These are phyloP conservation scores for Microbotryum violaceum DNA, from an alignment of 1,284 basidiomycete species.

Conservation along the genomic window DNA sequence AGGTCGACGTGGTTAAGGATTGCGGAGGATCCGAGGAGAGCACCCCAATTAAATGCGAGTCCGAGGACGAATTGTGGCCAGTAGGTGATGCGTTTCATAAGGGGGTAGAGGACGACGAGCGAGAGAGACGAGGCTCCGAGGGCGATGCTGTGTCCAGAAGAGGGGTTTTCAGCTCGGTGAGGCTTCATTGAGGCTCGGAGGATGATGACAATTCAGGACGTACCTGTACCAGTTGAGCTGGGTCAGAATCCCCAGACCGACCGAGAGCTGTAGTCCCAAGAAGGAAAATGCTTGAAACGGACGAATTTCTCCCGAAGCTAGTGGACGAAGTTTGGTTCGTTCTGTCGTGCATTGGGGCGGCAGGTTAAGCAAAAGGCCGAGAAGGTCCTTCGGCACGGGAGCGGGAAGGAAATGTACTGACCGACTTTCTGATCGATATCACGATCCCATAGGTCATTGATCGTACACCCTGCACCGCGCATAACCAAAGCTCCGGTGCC, in stretches of 20 bases:
- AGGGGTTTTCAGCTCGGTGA: neutral
- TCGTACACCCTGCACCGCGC: slow-evolving; percentile 97
- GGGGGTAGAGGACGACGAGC: slow-evolving; percentile 80
- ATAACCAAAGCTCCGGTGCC: slow-evolving; percentile 86
- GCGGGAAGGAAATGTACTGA: slow-evolving; percentile 45
- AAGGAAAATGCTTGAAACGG: slow-evolving; percentile 70
- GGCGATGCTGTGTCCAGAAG: slow-evolving; percentile 57
- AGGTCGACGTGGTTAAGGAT: slow-evolving; percentile 76
- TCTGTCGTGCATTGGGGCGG: slow-evolving; percentile 47
- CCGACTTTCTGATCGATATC: slow-evolving; percentile 86
- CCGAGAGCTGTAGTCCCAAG: slow-evolving; percentile 71
- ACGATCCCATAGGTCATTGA: slow-evolving; percentile 98
- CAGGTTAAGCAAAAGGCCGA: neutral
- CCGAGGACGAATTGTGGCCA: slow-evolving; percentile 95
- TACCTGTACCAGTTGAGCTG: slow-evolving; percentile 94
- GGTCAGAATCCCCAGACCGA: slow-evolving; percentile 79
- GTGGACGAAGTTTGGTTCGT: slow-evolving; percentile 57
- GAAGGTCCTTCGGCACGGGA: slow-evolving; percentile 1
- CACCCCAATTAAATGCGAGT: slow-evolving; percentile 95
- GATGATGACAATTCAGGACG: slow-evolving; percentile 29
- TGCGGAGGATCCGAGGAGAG: slow-evolving; percentile 91
- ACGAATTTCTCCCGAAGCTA: slow-evolving; percentile 77
- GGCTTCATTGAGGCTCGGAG: neutral
- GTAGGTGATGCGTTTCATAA: slow-evolving; percentile 96
- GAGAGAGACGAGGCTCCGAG: slow-evolving; percentile 85